phyloP scores from a whole-genome alignment of 2,329 filamentous ascomycete species.

The Hypoxylon sp. region DNA sequence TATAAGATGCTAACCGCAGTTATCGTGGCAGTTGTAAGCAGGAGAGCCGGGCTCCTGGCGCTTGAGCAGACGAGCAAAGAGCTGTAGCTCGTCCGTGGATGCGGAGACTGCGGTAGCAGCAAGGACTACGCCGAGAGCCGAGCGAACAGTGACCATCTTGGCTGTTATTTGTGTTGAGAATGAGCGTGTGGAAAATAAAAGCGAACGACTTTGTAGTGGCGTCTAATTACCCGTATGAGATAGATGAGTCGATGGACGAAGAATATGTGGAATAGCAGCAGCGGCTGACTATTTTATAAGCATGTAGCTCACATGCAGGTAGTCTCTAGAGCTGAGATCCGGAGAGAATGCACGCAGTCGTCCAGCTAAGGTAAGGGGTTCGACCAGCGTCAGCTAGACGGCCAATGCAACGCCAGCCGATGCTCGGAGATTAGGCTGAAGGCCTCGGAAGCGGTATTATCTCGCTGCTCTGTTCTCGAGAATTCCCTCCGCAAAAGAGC shows the following conservation, averaged over 20 bases:
- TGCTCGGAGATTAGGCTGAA: constrained; percentile 40
- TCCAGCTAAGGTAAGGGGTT: constrained; percentile 36
- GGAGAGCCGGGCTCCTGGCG: constrained; percentile 61
- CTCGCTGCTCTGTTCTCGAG: constrained; percentile 7
- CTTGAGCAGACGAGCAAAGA: constrained; percentile 42
- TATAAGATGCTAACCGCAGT: constrained; percentile 58
- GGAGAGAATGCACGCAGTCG: constrained; percentile 17
- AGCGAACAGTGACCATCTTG: constrained; percentile 35
- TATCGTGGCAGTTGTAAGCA: constrained; percentile 62
- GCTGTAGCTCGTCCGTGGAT: constrained; percentile 39
- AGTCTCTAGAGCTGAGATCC: constrained; percentile 1
- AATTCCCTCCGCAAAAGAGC: constrained; percentile 23
- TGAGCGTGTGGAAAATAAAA: constrained; percentile 23
- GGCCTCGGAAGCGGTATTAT: constrained; percentile 6
- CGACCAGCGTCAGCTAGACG: constrained; percentile 8
- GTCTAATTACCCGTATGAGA: not conserved
- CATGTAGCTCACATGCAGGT: constrained; percentile 18
- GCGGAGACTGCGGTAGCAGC: constrained; percentile 33
- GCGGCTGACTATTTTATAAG: constrained; percentile 33
- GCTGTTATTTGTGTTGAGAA: constrained; percentile 3
- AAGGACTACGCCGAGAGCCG: constrained; percentile 29
- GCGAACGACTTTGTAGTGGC: constrained; percentile 18
- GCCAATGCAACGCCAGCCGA: constrained; percentile 28
- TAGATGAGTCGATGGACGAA: constrained; percentile 11
- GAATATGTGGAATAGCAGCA: constrained; percentile 2